A percentile compares a stretch with the other conserved stretches of the same genome.
phyloP scores from a whole-genome alignment of 345 rosid genomes.

The Theobroma cacao region DNA sequence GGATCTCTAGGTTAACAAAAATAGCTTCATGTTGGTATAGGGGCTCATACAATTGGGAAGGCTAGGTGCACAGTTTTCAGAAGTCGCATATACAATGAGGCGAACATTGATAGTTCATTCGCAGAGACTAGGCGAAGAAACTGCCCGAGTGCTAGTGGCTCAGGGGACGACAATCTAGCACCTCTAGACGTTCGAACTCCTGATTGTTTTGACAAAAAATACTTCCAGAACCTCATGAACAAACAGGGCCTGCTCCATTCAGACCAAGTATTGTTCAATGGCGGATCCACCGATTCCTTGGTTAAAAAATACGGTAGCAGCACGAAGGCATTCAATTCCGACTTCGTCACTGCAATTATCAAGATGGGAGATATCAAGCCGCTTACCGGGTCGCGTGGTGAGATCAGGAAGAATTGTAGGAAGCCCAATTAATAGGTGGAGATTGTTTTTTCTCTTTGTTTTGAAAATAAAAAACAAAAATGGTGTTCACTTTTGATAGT shows the following conservation, averaged over 20 bases:
- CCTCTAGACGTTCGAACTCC: constrained; percentile 39
- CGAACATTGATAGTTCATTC: constrained; percentile 37
- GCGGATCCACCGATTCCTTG: constrained; percentile 40
- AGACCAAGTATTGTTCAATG: constrained; percentile 44
- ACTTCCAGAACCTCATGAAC: constrained; percentile 29
- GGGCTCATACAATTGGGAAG: constrained; percentile 48
- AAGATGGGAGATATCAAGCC: constrained; percentile 50
- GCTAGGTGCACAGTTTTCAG: constrained; percentile 43
- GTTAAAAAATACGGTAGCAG: constrained; percentile 30
- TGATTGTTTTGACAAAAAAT: constrained; percentile 29
- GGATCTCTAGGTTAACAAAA: too few species aligned
- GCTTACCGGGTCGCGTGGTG: constrained; percentile 40
- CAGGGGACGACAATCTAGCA: constrained; percentile 36
- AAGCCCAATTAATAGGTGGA: constrained; percentile 29
- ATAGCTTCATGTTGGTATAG: too few species aligned
- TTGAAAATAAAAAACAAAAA: too few species aligned
- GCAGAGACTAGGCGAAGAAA: constrained; percentile 26
- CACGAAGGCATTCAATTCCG: constrained; percentile 23
- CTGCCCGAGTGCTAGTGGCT: constrained; percentile 32
- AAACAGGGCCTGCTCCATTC: constrained; percentile 44
- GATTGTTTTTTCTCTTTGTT: too few species aligned
- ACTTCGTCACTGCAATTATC: constrained; percentile 44
- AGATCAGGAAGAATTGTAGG: constrained; percentile 45
- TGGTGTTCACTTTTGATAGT: not conserved
- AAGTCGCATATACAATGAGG: constrained; percentile 40